Evolutionary conservation across 2,329 filamentous ascomycete genomes (phyloP), one percentile per base, ranked within the genome.

Genomic region (Paecilomyces variotii): DNA sequence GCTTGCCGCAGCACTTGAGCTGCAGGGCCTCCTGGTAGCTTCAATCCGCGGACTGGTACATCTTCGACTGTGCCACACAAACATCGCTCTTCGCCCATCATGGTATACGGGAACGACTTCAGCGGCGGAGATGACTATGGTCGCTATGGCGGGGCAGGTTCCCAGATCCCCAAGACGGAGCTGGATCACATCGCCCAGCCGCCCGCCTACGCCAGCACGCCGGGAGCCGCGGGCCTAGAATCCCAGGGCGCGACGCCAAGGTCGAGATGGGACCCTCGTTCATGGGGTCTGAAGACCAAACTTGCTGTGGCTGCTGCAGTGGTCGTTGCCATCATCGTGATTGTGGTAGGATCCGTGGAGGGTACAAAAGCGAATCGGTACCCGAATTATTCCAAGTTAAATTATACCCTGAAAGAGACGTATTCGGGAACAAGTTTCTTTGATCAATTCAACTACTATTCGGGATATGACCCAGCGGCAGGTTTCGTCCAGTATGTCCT

Each of bases 271-370:
- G 76, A 84, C 61, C 78, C 80, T 0, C 74, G 75, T 55, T 75
- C 75, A 53, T 87, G 84, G 84, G 72, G 78, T 49, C 79, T 80
- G 66, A 79, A 77, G 59, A 76, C 73, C 10, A 86, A 80, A 79
- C 67, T 77, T 25, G 71, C 76, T 34, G 65, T 81, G 4, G 76
- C 63, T 6, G 63, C 73, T 1, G 62, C 75, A 1, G 57, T 78
- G 1, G 70, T 71, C 26, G 61, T 78, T 34, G 63, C 80, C 7
- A 67, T 86, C 12, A 65, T 83, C 49, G 72, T 83, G 7, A 71
- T 78, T 35, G 72, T 84, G 52, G 75, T 82, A 6, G 76, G 81
- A 12, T 68, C 70, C 0, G 71, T 75, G 12, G 69, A 74, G 53
- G 74, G 70, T 2, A 67, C 65, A 28, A 71, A 72, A 58, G 62